Evolutionary conservation across 345 rosid genomes (phyloP), one percentile per base, ranked within the genome.

Genomic region (Acer saccharum): DNA sequence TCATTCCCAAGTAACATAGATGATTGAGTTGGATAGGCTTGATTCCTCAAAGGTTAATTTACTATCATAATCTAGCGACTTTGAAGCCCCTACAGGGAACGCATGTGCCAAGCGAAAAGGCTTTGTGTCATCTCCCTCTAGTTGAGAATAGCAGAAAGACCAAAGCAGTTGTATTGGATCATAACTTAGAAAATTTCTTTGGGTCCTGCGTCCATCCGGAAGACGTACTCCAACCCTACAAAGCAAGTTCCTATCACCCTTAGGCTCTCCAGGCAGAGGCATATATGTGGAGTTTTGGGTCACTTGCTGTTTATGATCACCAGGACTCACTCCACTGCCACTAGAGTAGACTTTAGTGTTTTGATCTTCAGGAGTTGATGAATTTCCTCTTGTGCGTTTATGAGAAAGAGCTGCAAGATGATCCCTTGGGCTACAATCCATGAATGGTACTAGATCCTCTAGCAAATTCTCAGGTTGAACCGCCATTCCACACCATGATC

Each of bases 201-300:
- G 98, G 67, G 87, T 83, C 82, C 98, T 92, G 68, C 85, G 93
- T 54, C 99, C 99, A 78, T 89, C 92, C 14, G 99, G 99, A 73
- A 97, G 90, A 78, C 99, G 97, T 41, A 97, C 82, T 75, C 98
- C 98, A 71, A 97, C 94, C 88, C 97, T 88, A 82, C 99, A 97
- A 50, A 90, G 80, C 27, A 90, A 80, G 71, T 85, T 89, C 69
- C 90, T 91, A 74, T 97, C 96, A 46, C 89, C 91, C 32, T 86
- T 93, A 20, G 98, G 96, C 83, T 97, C 98, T 82, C 90, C 95
- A n/a, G 94, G 95, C 21, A 97, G 87, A 63, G 93, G 85, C 29
- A 91, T 98, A 79, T 86, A 97, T 25, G 82, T 70, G 54, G 91
- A 85, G 50, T 81, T 84, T 76, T 83, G 57, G 61, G 79, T 68